These are phyloP conservation scores for Chamaecrista fasciculata DNA, from an alignment of 306 rosid genomes.

Conservation along the genomic window DNA sequence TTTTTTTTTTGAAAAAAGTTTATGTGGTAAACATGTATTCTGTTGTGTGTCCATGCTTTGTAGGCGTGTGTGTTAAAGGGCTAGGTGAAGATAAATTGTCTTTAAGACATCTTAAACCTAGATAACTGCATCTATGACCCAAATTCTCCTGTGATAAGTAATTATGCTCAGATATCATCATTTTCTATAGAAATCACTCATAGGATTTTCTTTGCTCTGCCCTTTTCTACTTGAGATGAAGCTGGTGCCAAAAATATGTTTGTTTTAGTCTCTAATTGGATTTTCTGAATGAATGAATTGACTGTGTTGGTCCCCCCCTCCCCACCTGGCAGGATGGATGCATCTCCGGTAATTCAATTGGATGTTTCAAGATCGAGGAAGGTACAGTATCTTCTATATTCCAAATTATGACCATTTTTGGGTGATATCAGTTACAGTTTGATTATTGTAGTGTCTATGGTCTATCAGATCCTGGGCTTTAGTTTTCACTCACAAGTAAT, in stretches of 20 bases:
- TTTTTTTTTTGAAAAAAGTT: too few relatives aligned
- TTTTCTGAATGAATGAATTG: constrained; percentile 28
- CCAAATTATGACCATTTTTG: constrained; percentile 6
- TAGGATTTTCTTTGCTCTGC: not conserved
- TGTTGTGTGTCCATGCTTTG: too few relatives aligned
- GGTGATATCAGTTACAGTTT: constrained; percentile 14
- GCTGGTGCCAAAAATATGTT: too few relatives aligned
- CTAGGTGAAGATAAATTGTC: not conserved
- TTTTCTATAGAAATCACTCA: constrained; percentile 12
- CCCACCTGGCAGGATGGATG: constrained; percentile 47
- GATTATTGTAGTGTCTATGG: constrained; percentile 17
- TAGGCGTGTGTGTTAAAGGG: not conserved
- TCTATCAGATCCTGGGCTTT: constrained; percentile 16
- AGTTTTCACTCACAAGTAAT: not conserved
- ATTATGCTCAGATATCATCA: not conserved
- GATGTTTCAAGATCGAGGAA: constrained; percentile 46
- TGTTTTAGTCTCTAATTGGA: constrained; percentile 16
- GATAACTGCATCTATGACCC: too few relatives aligned
- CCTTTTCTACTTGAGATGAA: too few relatives aligned
- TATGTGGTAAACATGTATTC: too few relatives aligned
- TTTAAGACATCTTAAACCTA: too few relatives aligned
- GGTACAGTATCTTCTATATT: constrained; percentile 38
- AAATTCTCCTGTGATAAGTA: too few relatives aligned
- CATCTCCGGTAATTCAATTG: constrained; percentile 33
- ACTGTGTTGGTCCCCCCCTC: not conserved